phyloP scores from a whole-genome alignment of 306 rosid genomes.

The Sphenostylis stenocarpa region DNA sequence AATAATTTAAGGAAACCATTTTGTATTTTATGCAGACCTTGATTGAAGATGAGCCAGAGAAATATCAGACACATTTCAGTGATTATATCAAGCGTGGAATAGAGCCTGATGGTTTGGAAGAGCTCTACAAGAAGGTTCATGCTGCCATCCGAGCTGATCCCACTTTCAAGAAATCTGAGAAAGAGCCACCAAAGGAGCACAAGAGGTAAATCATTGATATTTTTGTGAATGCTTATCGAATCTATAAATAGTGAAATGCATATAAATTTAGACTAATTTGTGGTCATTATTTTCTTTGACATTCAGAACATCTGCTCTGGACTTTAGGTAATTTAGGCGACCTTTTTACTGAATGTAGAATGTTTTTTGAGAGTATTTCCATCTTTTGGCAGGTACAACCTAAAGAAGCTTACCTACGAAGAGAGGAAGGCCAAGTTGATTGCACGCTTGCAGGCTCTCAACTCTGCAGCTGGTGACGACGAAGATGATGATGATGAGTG shows the following conservation, averaged over 20 bases:
- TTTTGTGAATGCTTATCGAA: no score
- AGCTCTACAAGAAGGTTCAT: slow-evolving; percentile 76
- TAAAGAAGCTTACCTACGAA: slow-evolving; percentile 75
- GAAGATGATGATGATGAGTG: slow-evolving; percentile 56
- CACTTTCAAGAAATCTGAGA: slow-evolving; percentile 42
- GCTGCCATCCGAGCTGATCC: slow-evolving; percentile 85
- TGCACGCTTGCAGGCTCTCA: slow-evolving; percentile 58
- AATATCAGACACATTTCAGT: slow-evolving; percentile 73
- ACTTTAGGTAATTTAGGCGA: neutral
- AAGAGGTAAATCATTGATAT: slow-evolving; percentile 49
- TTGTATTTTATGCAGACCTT: slow-evolving; percentile 41
- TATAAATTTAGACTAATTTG: no score
- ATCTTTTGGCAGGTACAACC: slow-evolving; percentile 40
- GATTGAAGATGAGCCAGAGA: slow-evolving; percentile 83
- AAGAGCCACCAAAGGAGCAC: slow-evolving; percentile 63
- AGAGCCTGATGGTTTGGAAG: slow-evolving; percentile 66
- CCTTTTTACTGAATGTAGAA: no score
- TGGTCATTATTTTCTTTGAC: neutral
- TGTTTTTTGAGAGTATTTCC: neutral
- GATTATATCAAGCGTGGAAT: slow-evolving; percentile 67
- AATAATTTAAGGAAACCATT: neutral
- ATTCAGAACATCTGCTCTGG: neutral
- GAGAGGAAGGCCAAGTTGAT: slow-evolving; percentile 63
- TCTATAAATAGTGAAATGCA: no score
- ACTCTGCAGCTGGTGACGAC: slow-evolving; percentile 49